phyloP scores from a whole-genome alignment of 345 rosid genomes.

The Lumnitzera racemosa region DNA sequence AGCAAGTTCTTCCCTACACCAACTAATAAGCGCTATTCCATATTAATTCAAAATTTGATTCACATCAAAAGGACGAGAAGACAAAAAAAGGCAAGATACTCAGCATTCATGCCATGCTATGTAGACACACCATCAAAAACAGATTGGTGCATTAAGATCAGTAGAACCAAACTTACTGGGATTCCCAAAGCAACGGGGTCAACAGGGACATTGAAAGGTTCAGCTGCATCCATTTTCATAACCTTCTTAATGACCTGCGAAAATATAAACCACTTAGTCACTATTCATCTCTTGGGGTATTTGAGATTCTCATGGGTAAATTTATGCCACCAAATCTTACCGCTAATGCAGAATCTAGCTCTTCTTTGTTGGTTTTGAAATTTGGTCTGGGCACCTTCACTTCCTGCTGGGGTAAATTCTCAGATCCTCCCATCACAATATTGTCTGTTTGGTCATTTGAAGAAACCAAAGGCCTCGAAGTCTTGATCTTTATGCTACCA shows the following conservation, averaged over 20 bases:
- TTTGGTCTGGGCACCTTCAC: constrained; percentile 24
- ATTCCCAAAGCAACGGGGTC: constrained; percentile 94
- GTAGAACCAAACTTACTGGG: constrained; percentile 52
- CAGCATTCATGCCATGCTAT: too few relatives aligned
- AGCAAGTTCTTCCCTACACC: too few relatives aligned
- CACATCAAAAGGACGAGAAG: too few relatives aligned
- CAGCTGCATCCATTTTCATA: constrained; percentile 99
- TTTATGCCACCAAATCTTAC: constrained; percentile 19
- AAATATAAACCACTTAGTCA: constrained; percentile 1
- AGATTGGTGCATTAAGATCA: too few relatives aligned
- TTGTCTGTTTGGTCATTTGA: constrained; percentile 29
- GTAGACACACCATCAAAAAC: too few relatives aligned
- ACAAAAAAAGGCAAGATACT: too few relatives aligned
- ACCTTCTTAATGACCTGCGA: constrained; percentile 77
- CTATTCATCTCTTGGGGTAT: too few relatives aligned
- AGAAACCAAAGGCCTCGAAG: constrained; percentile 38
- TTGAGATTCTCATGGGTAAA: too few relatives aligned
- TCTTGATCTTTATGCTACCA: constrained; percentile 70
- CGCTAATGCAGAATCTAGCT: constrained; percentile 56
- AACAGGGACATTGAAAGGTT: constrained; percentile 85
- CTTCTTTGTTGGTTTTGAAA: constrained; percentile 47
- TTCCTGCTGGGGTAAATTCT: constrained; percentile 30
- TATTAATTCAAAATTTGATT: too few relatives aligned
- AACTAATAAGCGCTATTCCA: too few relatives aligned
- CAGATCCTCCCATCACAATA: constrained; percentile 20